Evolutionary conservation across 108 stramenopile species (phyloP).

Genomic region (Nitzschia putrida): DNA sequence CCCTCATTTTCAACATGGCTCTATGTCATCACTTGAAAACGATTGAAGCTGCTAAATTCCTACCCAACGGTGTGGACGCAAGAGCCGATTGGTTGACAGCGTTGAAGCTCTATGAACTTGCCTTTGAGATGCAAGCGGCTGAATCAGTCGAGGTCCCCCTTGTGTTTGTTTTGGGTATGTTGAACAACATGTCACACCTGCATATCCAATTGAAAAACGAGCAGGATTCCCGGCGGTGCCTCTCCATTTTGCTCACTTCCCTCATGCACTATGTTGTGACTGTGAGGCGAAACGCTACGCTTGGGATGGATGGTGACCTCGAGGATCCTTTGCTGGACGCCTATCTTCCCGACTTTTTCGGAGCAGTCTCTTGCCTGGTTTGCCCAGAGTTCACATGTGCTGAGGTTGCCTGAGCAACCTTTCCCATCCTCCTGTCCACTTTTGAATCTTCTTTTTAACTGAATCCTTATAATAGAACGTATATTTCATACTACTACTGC

Average conservation of each 20-base stretch:
- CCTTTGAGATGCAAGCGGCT: neutral
- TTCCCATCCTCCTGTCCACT: no score
- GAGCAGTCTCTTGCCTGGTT: neutral
- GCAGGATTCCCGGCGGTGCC: neutral
- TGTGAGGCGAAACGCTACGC: neutral
- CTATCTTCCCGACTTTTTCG: neutral
- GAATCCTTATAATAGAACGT: no score
- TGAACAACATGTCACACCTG: slow-evolving; percentile 7
- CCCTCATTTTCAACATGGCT: no score
- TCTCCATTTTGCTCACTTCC: neutral
- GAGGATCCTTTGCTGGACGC: neutral
- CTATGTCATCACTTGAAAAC: no score
- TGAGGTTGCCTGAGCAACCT: neutral
- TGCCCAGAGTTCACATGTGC: neutral
- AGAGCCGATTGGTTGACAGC: neutral
- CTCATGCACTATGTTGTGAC: slow-evolving; percentile 2
- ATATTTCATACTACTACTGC: no score
- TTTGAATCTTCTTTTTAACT: no score
- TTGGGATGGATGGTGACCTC: neutral
- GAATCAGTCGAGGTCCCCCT: neutral
- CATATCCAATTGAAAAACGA: neutral
- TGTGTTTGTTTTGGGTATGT: neutral
- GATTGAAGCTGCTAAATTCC: no score
- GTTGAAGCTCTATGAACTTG: slow-evolving; percentile 8
- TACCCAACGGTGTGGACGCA: neutral